phyloP scores from a whole-genome alignment of 352 stramenopile species.

The Globisporangium solare region DNA sequence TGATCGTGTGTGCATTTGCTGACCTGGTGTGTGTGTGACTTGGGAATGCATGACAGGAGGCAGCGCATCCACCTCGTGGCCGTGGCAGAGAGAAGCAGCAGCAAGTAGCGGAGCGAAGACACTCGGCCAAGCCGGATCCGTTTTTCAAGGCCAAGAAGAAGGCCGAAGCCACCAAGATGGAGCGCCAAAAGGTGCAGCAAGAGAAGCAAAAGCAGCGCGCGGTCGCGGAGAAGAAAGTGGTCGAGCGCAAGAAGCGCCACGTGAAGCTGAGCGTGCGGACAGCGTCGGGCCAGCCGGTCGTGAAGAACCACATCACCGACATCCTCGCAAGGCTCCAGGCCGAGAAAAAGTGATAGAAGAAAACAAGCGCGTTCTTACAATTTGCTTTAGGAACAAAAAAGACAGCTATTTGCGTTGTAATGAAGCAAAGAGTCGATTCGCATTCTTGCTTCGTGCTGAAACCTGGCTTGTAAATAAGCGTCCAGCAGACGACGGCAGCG shows the following conservation, averaged over 20 bases:
- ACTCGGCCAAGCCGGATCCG: constrained; percentile 51
- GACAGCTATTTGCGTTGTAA: too few species aligned
- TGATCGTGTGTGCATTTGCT: neutral
- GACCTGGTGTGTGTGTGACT: neutral
- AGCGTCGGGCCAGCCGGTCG: constrained; percentile 70
- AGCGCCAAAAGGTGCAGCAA: constrained; percentile 36
- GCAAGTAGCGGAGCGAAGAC: constrained; percentile 10
- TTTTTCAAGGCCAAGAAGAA: constrained; percentile 86
- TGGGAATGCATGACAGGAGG: neutral
- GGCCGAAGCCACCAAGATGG: constrained; percentile 42
- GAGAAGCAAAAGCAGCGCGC: constrained; percentile 49
- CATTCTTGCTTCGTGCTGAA: too few species aligned
- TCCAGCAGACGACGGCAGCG: too few species aligned
- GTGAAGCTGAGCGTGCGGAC: constrained; percentile 83
- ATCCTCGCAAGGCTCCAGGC: constrained; percentile 68
- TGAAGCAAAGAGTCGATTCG: too few species aligned
- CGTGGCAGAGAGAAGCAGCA: constrained; percentile 7
- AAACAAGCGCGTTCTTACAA: too few species aligned
- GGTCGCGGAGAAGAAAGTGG: constrained; percentile 71
- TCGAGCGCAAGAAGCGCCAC: constrained; percentile 81
- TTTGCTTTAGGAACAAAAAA: too few species aligned
- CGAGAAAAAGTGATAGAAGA: constrained; percentile 29
- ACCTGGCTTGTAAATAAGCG: too few species aligned
- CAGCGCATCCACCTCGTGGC: neutral
- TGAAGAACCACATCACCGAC: constrained; percentile 84